Evolutionary conservation across 345 rosid genomes (phyloP).

Genomic region (Linum trigynum): DNA sequence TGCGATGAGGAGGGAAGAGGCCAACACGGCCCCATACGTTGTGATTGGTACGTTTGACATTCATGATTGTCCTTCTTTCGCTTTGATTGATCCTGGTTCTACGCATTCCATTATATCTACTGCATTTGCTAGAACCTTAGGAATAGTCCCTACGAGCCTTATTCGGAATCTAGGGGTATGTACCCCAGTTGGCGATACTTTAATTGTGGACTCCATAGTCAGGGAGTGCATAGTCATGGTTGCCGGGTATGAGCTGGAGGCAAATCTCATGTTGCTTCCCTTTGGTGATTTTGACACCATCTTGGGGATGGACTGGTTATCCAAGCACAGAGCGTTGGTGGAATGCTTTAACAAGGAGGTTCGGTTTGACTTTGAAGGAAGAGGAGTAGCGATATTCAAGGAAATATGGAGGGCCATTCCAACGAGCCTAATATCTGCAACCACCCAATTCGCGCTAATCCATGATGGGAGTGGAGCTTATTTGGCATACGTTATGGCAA

Average conservation of each 20-base stretch:
- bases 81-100: neutral
- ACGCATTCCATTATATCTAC: neutral
- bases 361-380: neutral
- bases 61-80: too few relatives aligned
- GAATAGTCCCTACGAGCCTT: neutral
- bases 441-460: neutral
- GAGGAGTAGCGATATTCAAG: neutral
- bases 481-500: neutral
- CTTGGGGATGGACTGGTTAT: neutral
- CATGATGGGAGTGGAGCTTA: too few relatives aligned
- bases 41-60: neutral
- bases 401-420: neutral
- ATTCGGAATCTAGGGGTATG: neutral
- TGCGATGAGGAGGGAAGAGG: neutral
- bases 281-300: neutral
- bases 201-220: neutral
- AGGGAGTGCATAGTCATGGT: neutral
- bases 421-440: neutral
- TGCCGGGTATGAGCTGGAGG: neutral
- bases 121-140: neutral
- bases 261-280: neutral
- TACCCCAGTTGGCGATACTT: neutral
- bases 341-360: neutral
- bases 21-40: neutral
- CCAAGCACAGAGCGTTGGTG: neutral